Base-by-base conservation (phyloP, 1,284 basidiomycete genomes). In the Malassezia globosa region DNA sequence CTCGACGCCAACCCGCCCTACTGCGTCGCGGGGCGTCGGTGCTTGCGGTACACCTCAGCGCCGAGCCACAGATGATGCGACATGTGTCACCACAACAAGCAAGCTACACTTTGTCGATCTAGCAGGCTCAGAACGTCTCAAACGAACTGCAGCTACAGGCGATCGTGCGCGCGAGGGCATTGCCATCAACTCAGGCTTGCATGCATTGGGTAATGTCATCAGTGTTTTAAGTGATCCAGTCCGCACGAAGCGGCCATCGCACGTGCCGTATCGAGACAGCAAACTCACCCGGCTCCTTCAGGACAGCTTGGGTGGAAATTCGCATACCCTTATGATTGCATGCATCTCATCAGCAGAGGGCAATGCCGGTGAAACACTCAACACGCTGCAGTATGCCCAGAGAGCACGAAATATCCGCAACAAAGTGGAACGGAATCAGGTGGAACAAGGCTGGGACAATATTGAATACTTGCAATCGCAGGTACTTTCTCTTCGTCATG, bases 21-120 rank as follows among this genome's bases (percentile, higher is more conserved):
- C 41, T 19, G 26, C 42, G 13, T 25, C 26, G 2, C 37, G 26
- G 7, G 13, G 11, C 22, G 27, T n/a, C 10, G 10, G 16, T 37
- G 27, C 23, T 14, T 24, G 29, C 7, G 43, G 22, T n/a, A 31
- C 35, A n/a, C 36, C 44, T 21, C 19, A 11, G 18, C 42, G 33
- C 7, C 42, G 35, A 24, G 36, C 23, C 22, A 16, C 16, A 16
- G 42, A 43, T 21, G 53, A 35, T 84, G 88, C 58, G 89, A 14
- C 5, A 7, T 21, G 86, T 85, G 78, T 84, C 10, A 87, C 87
- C 0, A 80, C 92, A 42, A 82, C 84, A 35, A 92, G 87, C 58
- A 97, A 97, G 72, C 95, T 96, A 75, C 92, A 97, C 74, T 95
- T 96, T 69, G 94, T 97, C 41, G 92, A 97, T 75, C 75, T 99